Conservation (phyloP, 805 yeast species). For the Schizosaccharomyces octosporus region DNA sequence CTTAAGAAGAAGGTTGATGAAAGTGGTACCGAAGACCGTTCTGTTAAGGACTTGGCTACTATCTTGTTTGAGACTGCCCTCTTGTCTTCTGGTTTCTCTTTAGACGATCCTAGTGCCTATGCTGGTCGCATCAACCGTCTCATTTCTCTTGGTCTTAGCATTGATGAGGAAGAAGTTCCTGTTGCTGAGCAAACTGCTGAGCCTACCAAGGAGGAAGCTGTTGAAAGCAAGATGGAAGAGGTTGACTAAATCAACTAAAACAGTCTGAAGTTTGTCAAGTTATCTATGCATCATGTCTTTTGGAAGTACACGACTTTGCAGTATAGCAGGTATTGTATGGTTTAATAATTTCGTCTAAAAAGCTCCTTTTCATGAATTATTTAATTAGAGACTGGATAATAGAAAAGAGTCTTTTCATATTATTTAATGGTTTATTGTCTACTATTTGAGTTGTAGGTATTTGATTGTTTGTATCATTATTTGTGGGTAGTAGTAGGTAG, state of each 20-base stretch:
- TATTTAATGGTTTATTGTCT: too few species aligned
- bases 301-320: not conserved
- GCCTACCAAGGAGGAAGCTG: slow-evolving; percentile 37
- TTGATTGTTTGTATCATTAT: too few species aligned
- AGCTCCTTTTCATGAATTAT: too few species aligned
- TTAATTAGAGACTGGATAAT: too few species aligned
- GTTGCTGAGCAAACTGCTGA: slow-evolving; percentile 17
- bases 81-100: slow-evolving; percentile 93
- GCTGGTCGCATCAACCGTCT: slow-evolving; percentile 96
- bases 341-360: too few species aligned
- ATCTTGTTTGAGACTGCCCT: slow-evolving; percentile 92
- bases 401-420: too few species aligned
- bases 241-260: slow-evolving; percentile 42
- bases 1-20: slow-evolving; percentile 88
- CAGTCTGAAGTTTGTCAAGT: not conserved
- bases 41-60: slow-evolving; percentile 91
- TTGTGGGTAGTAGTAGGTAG: too few species aligned
- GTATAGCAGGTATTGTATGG: too few species aligned
- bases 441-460: too few species aligned
- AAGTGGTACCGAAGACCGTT: slow-evolving; percentile 94
- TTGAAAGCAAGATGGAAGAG: slow-evolving; percentile 96
- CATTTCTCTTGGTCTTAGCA: slow-evolving; percentile 91
- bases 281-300: not conserved
- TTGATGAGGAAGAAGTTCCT: slow-evolving; percentile 53
- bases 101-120: slow-evolving; percentile 94